phyloP scores from a whole-genome alignment of 139 green algal species.

The Coccomyxa sp. region DNA sequence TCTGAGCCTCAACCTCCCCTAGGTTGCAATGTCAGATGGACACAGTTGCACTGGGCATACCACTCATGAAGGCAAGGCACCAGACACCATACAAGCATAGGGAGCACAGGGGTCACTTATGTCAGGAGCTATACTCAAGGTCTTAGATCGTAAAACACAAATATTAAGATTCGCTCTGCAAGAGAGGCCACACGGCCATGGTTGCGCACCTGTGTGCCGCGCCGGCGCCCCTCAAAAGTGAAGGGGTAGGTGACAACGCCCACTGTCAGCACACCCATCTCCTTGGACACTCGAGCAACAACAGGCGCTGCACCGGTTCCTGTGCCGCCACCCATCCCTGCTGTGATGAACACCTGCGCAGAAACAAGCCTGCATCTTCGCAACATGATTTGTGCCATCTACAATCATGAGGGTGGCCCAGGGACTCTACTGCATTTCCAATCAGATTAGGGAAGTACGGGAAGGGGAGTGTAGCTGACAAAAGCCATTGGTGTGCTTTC shows the following conservation, averaged over 20 bases:
- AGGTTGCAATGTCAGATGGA: background rate
- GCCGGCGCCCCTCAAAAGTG: conserved; percentile 83
- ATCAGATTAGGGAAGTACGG: background rate
- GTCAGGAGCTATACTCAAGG: too few species aligned
- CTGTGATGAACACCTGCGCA: conserved; percentile 82
- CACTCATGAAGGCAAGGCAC: background rate
- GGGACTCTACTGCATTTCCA: background rate
- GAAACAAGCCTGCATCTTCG: background rate
- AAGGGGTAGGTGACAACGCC: conserved; percentile 94
- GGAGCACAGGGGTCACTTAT: too few species aligned
- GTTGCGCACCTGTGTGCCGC: conserved; percentile 22
- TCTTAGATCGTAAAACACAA: too few species aligned
- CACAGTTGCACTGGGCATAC: background rate
- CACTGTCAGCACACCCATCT: conserved; percentile 80
- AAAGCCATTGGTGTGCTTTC: too few species aligned
- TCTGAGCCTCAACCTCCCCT: background rate
- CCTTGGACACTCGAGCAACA: conserved; percentile 74
- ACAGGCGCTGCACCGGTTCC: conserved; percentile 88
- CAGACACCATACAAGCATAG: background rate
- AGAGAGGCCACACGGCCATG: too few species aligned
- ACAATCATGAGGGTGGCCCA: conserved; percentile 63
- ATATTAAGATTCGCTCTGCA: too few species aligned
- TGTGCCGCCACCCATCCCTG: conserved; percentile 91
- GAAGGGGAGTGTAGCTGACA: background rate
- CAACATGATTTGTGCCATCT: background rate